phyloP scores from a whole-genome alignment of 1,284 basidiomycete genomes.

The Coriolopsis trogii region DNA sequence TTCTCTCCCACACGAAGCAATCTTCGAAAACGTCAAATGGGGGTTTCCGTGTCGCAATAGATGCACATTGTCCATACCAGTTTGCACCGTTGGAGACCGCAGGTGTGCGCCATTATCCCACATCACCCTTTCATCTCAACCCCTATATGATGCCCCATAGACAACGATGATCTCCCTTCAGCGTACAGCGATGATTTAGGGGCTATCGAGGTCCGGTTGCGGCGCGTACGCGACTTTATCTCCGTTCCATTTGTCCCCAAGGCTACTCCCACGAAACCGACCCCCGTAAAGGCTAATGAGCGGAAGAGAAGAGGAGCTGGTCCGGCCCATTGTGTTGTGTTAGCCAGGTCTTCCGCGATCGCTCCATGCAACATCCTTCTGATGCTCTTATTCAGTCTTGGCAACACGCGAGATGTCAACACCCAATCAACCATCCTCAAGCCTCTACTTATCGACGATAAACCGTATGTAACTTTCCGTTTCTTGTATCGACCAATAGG shows the following conservation, averaged over 20 bases:
- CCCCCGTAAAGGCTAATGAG: slow-evolving; percentile 6
- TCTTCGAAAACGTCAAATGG: slow-evolving; percentile 9
- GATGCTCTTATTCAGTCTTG: not conserved
- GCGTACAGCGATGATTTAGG: slow-evolving; percentile 21
- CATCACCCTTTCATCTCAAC: not conserved
- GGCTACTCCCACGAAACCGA: not conserved
- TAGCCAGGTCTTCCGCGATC: not conserved
- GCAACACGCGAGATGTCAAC: slow-evolving; percentile 4
- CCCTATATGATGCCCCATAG: not conserved
- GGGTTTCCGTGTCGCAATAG: slow-evolving; percentile 10
- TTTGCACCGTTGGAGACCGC: slow-evolving; percentile 9
- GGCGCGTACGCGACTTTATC: slow-evolving; percentile 14
- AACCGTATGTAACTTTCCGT: slow-evolving; percentile 18
- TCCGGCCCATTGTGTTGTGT: slow-evolving; percentile 13
- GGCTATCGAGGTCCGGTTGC: slow-evolving; percentile 17
- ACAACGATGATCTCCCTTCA: slow-evolving; percentile 15
- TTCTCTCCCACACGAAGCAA: slow-evolving; percentile 16
- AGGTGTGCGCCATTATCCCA: not conserved
- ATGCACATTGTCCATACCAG: slow-evolving; percentile 9
- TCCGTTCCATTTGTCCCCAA: not conserved
- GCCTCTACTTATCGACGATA: slow-evolving; percentile 17
- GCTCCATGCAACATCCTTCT: not conserved
- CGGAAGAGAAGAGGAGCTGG: slow-evolving; percentile 6
- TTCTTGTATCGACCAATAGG: slow-evolving; percentile 24
- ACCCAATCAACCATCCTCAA: slow-evolving; percentile 10